Percentiles rank a stretch among this genome's conserved stretches.
phyloP scores from a whole-genome alignment of 164 flowering plant genomes.

The Tetrastigma voinierianum region DNA sequence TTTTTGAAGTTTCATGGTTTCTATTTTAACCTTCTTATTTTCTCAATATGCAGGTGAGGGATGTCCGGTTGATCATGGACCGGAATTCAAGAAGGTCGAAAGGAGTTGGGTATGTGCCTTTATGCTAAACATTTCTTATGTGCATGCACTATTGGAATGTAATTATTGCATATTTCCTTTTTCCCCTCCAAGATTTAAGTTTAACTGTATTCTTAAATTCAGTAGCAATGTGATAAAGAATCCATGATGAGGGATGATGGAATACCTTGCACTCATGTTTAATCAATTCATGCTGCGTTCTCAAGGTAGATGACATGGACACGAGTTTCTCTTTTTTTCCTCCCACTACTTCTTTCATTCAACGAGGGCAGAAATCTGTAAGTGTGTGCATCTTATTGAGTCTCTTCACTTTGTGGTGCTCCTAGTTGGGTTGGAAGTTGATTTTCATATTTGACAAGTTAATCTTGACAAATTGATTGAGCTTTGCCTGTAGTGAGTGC shows the following conservation, averaged over 20 bases:
- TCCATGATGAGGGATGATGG: constrained; percentile 61
- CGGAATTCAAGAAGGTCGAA: constrained; percentile 95
- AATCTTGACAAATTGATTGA: background rate
- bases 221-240: constrained; percentile 56
- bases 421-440: background rate
- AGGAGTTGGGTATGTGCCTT: constrained; percentile 93
- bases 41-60: constrained; percentile 75
- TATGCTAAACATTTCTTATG: constrained; percentile 5
- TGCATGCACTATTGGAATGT: constrained; percentile 9
- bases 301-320: constrained; percentile 61
- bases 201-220: constrained; percentile 58
- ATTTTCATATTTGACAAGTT: background rate
- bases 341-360: constrained; percentile 7
- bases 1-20: background rate
- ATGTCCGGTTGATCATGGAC: constrained; percentile 95
- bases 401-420: constrained; percentile 8
- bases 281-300: constrained; percentile 63
- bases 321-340: constrained; percentile 23
- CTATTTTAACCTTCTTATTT: background rate
- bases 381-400: constrained; percentile 4
- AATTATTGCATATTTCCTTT: constrained; percentile 20
- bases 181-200: constrained; percentile 29
- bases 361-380: constrained; percentile 5
- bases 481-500: constrained; percentile 1
- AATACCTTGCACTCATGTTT: constrained; percentile 61